A percentile compares a stretch with the other conserved stretches of the same genome.
These are phyloP conservation scores for Kwoniella sp. DNA, from an alignment of 768 basidiomycete genomes.

Conservation along the genomic window DNA sequence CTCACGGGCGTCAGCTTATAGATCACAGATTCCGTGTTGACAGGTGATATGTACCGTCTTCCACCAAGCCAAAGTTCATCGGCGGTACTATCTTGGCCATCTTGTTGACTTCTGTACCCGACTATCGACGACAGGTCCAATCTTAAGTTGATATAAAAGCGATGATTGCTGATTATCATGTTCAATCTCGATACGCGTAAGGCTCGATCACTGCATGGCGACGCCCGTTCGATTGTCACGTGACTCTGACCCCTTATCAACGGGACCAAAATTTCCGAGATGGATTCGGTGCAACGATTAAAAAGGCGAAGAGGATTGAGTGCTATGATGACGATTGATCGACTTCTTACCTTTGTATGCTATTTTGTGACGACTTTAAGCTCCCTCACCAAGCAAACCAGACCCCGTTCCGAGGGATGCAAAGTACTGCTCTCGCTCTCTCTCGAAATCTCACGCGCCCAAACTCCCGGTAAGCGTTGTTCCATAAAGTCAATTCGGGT, in stretches of 20 bases:
- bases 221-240: too few species aligned
- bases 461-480: too few species aligned
- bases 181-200: too few species aligned
- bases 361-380: neutral
- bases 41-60: constrained; percentile 44
- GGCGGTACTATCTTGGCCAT: constrained; percentile 55
- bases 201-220: too few species aligned
- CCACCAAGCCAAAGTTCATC: constrained; percentile 55
- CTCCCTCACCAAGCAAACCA: neutral
- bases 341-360: neutral
- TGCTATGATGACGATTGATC: neutral
- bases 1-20: neutral
- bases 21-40: too few species aligned
- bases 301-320: neutral
- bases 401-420: neutral
- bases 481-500: too few species aligned
- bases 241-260: neutral
- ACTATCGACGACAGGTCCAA: too few species aligned
- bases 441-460: neutral
- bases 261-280: constrained; percentile 23
- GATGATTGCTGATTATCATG: too few species aligned
- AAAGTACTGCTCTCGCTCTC: neutral
- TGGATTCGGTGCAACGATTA: too few species aligned
- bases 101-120: neutral
- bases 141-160: too few species aligned